Conservation (phyloP, 768 basidiomycete genomes). For the Mrakia blollopis region DNA sequence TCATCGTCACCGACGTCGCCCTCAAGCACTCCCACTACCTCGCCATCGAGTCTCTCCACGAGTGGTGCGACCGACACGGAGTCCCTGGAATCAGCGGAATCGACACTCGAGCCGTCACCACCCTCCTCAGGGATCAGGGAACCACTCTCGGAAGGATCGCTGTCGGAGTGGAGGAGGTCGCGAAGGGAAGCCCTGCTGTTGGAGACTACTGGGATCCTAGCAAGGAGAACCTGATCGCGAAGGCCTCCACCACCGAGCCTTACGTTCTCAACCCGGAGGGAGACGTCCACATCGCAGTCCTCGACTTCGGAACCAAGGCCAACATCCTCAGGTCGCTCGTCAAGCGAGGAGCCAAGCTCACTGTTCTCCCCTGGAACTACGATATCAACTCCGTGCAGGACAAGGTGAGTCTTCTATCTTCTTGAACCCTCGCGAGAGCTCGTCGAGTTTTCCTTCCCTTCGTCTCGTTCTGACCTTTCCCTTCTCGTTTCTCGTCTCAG, state of each 20-base stretch:
- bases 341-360: conserved; percentile 83
- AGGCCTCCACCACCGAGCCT: conserved; percentile 77
- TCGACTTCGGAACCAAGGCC: conserved; percentile 96
- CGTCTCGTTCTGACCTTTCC: neutral
- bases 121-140: conserved; percentile 88
- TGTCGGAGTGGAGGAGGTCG: conserved; percentile 63
- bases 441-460: neutral
- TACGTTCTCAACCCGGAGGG: conserved; percentile 83
- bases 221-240: conserved; percentile 84
- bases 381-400: conserved; percentile 91
- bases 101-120: conserved; percentile 94
- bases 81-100: conserved; percentile 94
- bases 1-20: conserved; percentile 91
- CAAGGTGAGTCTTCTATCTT: conserved; percentile 45
- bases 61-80: conserved; percentile 86
- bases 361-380: conserved; percentile 95
- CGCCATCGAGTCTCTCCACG: conserved; percentile 84
- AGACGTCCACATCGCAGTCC: conserved; percentile 84
- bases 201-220: conserved; percentile 88
- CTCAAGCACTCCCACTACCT: conserved; percentile 91
- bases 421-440: no score
- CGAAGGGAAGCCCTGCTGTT: conserved; percentile 55
- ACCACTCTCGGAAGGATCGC: conserved; percentile 91
- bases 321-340: conserved; percentile 93
- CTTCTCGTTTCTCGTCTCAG: neutral